Evolutionary conservation across 352 stramenopile genomes (phyloP).

Genomic region (Phytophthora sp.): DNA sequence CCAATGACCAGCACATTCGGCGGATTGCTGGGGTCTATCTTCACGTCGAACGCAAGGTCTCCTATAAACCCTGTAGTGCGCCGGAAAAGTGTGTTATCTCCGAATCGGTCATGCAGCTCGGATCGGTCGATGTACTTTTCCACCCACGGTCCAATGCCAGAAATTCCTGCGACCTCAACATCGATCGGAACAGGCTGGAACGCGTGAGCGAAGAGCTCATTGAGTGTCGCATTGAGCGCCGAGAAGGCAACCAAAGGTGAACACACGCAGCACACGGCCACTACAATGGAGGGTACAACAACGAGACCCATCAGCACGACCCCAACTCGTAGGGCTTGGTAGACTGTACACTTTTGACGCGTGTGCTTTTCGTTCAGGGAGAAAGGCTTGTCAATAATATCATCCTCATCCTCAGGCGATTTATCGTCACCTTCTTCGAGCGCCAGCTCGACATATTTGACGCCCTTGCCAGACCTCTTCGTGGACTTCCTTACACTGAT

Average conservation of each 20-base stretch:
- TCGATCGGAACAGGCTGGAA: conserved; percentile 4
- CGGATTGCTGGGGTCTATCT: not conserved
- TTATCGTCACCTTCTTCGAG: not conserved
- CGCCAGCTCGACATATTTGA: conserved; percentile 1
- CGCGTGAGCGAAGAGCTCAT: conserved; percentile 3
- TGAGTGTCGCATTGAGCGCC: conserved; percentile 1
- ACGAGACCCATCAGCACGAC: conserved; percentile 4
- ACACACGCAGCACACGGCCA: not conserved
- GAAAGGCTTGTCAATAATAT: not conserved
- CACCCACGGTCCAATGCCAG: not conserved
- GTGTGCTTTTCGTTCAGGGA: not conserved
- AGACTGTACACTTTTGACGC: not conserved
- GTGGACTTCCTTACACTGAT: not conserved
- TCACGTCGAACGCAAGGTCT: conserved; percentile 12
- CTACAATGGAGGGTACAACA: not conserved
- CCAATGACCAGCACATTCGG: conserved; percentile 11
- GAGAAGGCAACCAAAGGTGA: conserved; percentile 3
- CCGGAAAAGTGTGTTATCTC: conserved; percentile 8
- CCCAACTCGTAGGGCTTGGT: not conserved
- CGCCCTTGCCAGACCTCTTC: not conserved
- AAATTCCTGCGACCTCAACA: not conserved
- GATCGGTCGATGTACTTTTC: conserved; percentile 2
- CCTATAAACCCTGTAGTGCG: conserved; percentile 10
- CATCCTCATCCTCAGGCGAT: not conserved
- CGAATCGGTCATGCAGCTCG: not conserved